These are phyloP conservation scores for Trametes punicea DNA, from an alignment of 768 basidiomycete genomes.

Conservation along the genomic window DNA sequence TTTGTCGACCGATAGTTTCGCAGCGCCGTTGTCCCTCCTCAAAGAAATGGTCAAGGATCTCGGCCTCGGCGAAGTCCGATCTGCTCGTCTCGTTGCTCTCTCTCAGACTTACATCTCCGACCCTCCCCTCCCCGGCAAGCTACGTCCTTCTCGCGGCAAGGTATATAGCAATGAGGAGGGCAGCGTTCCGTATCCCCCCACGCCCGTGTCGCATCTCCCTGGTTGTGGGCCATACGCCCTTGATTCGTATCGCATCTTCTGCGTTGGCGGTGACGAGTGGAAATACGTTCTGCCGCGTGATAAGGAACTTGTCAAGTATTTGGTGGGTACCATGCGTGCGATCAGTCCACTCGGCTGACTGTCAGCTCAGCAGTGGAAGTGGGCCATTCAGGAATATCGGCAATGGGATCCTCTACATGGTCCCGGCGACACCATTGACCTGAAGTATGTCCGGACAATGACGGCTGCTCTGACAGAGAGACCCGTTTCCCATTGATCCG, in stretches of 20 bases:
- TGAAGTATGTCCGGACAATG: conserved; percentile 13
- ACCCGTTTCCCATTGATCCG: not conserved
- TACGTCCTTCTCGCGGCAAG: conserved; percentile 4
- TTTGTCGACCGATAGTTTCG: no score
- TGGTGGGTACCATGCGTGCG: conserved; percentile 41
- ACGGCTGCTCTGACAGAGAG: not conserved
- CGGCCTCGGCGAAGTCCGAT: conserved; percentile 57
- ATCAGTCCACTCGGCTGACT: not conserved
- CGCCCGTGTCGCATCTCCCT: conserved; percentile 54
- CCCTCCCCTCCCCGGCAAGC: not conserved
- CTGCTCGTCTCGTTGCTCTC: conserved; percentile 48
- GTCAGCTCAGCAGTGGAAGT: conserved; percentile 62
- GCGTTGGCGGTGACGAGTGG: conserved; percentile 49
- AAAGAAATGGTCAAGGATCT: conserved; percentile 40
- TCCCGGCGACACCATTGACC: conserved; percentile 35
- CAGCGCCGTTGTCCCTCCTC: conserved; percentile 4
- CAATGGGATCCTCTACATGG: conserved; percentile 50
- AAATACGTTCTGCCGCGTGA: conserved; percentile 58
- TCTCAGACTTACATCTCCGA: conserved; percentile 7
- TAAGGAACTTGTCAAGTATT: conserved; percentile 65
- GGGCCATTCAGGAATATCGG: conserved; percentile 54
- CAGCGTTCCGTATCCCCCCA: conserved; percentile 38
- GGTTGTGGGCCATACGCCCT: conserved; percentile 70
- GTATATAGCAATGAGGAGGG: not conserved
- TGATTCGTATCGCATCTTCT: conserved; percentile 76